phyloP scores from a whole-genome alignment of 768 basidiomycete species.

The Crassisporium funariophilum region DNA sequence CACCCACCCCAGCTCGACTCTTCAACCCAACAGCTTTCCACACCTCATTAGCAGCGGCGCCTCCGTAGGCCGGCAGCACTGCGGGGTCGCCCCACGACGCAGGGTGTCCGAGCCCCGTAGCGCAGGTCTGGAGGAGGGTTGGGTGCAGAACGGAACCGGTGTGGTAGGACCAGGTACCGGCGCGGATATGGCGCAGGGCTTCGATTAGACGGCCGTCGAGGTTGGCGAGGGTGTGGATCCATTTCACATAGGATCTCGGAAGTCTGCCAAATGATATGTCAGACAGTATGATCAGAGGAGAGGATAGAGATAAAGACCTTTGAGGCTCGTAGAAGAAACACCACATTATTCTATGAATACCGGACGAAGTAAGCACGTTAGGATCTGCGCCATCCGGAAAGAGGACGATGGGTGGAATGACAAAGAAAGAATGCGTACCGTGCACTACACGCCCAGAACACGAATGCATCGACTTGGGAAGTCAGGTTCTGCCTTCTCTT shows the following conservation, averaged over 20 bases:
- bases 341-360: conserved; percentile 75
- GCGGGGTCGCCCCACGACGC: conserved; percentile 64
- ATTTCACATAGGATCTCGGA: conserved; percentile 70
- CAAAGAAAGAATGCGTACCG: conserved; percentile 47
- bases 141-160: conserved; percentile 39
- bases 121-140: conserved; percentile 45
- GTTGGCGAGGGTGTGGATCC: conserved; percentile 73
- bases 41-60: conserved; percentile 44
- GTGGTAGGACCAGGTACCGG: conserved; percentile 62
- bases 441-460: conserved; percentile 80
- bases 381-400: neutral
- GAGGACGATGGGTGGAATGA: neutral
- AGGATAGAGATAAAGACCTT: conserved; percentile 42
- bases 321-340: conserved; percentile 81
- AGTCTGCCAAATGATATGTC: conserved; percentile 38
- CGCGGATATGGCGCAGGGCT: conserved; percentile 54
- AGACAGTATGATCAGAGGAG: conserved; percentile 5
- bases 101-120: conserved; percentile 60
- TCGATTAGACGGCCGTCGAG: conserved; percentile 62
- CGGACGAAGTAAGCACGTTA: conserved; percentile 9
- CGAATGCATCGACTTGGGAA: conserved; percentile 60
- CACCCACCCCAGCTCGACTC: conserved; percentile 58
- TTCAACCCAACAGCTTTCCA: conserved; percentile 63
- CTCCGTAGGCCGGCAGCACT: conserved; percentile 64
- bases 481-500: conserved; percentile 31